These are phyloP conservation scores for Aspergillus pseudoglaucus DNA, from an alignment of 2,329 filamentous ascomycete genomes.

Conservation along the genomic window DNA sequence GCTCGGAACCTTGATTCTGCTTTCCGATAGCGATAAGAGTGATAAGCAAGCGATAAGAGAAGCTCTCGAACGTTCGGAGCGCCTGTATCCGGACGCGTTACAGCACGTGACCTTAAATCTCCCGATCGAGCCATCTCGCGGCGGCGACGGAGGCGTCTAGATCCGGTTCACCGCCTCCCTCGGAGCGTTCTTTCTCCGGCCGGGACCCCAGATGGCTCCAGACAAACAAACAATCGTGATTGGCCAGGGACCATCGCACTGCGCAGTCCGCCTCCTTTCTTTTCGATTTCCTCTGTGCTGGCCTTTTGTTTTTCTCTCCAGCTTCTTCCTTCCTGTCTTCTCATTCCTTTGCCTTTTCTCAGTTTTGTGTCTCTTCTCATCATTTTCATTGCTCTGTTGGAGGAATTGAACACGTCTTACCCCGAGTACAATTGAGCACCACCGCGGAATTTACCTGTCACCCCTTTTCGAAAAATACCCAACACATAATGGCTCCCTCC, in stretches of 20 bases:
- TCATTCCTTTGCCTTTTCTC: background rate
- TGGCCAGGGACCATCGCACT: constrained; percentile 10
- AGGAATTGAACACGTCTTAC: no score
- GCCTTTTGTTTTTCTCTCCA: background rate
- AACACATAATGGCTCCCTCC: constrained; percentile 44
- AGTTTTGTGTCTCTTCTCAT: no score
- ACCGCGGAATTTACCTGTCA: background rate
- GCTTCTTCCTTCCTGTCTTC: constrained; percentile 7
- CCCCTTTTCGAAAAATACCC: constrained; percentile 14
- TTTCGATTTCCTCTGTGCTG: constrained; percentile 2
- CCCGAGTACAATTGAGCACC: background rate
- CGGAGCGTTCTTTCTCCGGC: constrained; percentile 4
- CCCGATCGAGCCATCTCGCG: constrained; percentile 1
- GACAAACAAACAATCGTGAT: constrained; percentile 5
- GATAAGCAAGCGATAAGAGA: no score
- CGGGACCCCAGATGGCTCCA: constrained; percentile 9
- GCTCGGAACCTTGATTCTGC: no score
- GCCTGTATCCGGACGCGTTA: background rate
- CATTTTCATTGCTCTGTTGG: no score
- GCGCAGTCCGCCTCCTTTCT: constrained; percentile 16
- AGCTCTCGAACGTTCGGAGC: background rate
- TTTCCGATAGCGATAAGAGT: no score
- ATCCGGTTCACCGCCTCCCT: constrained; percentile 4
- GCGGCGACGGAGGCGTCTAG: background rate
- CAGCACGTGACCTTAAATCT: constrained; percentile 5